Conservation (phyloP, 495 filamentous ascomycete species). For the Xylaria castorea region DNA sequence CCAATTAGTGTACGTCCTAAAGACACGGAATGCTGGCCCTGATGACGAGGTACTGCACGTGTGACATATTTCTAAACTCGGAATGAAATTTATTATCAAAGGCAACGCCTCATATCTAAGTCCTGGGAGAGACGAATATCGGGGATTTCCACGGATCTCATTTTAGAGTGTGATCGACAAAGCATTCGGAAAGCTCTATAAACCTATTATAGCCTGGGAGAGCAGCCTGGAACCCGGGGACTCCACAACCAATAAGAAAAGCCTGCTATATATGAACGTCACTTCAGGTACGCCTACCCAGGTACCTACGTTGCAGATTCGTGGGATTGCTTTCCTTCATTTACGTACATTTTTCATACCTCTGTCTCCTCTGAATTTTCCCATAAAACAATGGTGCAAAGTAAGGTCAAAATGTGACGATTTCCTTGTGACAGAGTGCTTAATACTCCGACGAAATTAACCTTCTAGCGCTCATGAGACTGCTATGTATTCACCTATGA, state of each 20-base stretch:
- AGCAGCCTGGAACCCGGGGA: background rate
- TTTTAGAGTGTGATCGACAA: background rate
- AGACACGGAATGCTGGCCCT: background rate
- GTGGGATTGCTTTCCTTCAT: background rate
- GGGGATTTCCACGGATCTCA: background rate
- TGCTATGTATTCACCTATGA: background rate
- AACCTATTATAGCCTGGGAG: background rate
- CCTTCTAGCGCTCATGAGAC: background rate
- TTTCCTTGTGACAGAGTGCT: background rate
- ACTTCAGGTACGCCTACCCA: background rate
- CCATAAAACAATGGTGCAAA: background rate
- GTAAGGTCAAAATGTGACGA: background rate
- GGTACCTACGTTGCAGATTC: background rate
- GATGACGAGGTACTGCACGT: background rate
- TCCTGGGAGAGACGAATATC: background rate
- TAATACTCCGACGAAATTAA: background rate
- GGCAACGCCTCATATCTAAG: background rate
- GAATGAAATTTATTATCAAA: background rate
- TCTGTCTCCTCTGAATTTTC: too few relatives aligned
- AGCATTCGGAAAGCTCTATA: background rate
- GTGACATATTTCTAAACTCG: background rate
- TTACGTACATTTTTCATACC: background rate
- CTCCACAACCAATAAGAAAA: background rate
- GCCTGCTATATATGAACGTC: background rate
- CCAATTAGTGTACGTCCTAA: background rate